A percentile compares a stretch with the other conserved stretches of the same genome.
Conservation (phyloP, 768 basidiomycete genomes). For the Trichaptum fuscoviolaceum region DNA sequence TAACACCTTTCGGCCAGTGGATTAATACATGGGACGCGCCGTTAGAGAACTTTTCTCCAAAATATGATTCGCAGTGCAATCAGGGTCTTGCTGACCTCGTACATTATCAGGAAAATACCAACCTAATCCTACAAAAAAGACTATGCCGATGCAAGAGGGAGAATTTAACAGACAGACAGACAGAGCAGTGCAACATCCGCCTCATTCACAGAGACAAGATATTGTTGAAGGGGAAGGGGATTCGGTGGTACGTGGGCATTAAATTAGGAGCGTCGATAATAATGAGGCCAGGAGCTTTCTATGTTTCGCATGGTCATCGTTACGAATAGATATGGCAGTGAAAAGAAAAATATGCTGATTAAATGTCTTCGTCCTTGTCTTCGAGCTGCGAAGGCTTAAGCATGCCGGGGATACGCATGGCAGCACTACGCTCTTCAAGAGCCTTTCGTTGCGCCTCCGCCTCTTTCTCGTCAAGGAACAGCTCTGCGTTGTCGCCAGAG, state of each 20-base stretch:
- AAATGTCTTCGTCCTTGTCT: conserved; percentile 88
- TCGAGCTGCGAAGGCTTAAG: conserved; percentile 93
- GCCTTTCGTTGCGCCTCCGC: conserved; percentile 72
- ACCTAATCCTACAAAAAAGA: conserved; percentile 5
- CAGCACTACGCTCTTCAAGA: conserved; percentile 80
- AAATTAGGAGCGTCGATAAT: not conserved
- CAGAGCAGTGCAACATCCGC: not conserved
- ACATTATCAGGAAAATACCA: not conserved
- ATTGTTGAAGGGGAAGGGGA: not conserved
- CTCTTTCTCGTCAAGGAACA: conserved; percentile 94
- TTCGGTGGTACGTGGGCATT: not conserved
- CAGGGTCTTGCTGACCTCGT: no score
- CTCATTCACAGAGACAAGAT: not conserved
- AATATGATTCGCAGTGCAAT: no score
- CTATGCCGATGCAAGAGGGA: not conserved
- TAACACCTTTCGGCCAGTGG: no score
- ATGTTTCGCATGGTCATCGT: no score
- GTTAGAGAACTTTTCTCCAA: no score
- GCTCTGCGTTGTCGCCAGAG: conserved; percentile 85
- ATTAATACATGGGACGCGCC: no score
- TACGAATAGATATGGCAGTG: conserved; percentile 3
- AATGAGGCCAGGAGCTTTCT: not conserved
- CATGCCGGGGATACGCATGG: conserved; percentile 96
- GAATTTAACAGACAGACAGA: no score
- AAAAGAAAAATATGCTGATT: conserved; percentile 16